phyloP scores from a whole-genome alignment of 257 asterid species.

The Ilex aquifolium region DNA sequence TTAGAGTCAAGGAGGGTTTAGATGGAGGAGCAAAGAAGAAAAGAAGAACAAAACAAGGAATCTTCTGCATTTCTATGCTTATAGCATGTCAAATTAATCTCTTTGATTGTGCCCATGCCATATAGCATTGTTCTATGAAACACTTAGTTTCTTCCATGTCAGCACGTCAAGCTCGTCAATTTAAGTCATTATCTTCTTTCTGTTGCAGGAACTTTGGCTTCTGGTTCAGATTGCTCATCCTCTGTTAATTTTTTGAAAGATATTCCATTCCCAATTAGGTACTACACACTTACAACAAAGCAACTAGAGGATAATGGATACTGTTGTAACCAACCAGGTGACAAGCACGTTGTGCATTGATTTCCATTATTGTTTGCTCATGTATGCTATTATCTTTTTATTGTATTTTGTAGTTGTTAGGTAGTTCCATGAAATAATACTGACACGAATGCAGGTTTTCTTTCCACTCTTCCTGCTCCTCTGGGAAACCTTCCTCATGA shows the following conservation, averaged over 20 bases:
- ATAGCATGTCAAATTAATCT: too few species aligned
- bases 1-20: too few species aligned
- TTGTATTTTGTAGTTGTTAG: neutral
- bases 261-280: conserved; percentile 69
- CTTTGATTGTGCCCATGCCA: too few species aligned
- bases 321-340: conserved; percentile 57
- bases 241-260: conserved; percentile 33
- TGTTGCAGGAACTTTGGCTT: conserved; percentile 31
- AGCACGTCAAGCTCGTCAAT: neutral
- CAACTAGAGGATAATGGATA: conserved; percentile 91
- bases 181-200: conserved; percentile 8
- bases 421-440: neutral
- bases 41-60: too few species aligned
- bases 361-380: neutral
- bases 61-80: too few species aligned
- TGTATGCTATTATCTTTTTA: too few species aligned
- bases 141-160: neutral
- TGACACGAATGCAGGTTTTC: conserved; percentile 51
- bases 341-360: conserved; percentile 6
- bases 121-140: neutral
- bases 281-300: conserved; percentile 73
- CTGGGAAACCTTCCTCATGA: conserved; percentile 56
- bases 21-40: too few species aligned
- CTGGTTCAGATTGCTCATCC: conserved; percentile 29
- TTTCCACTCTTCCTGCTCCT: conserved; percentile 70